These are phyloP conservation scores for Candida loeiensis DNA, from an alignment of 805 yeast genomes.

Conservation along the genomic window DNA sequence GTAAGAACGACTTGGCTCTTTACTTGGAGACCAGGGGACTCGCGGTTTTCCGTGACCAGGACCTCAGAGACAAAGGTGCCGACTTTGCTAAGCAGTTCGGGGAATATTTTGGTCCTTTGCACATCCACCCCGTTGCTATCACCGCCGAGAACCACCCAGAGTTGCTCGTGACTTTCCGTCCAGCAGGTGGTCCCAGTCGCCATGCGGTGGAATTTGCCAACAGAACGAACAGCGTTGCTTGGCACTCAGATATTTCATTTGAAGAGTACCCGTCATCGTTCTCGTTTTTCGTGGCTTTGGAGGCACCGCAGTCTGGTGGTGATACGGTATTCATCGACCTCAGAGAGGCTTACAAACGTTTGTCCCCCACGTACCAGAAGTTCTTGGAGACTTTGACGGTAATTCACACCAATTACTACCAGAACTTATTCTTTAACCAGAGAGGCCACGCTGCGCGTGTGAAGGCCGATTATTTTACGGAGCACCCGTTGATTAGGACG, in stretches of 20 bases:
- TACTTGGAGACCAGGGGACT: slow-evolving; percentile 24
- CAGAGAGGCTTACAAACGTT: slow-evolving; percentile 25
- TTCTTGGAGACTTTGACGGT: slow-evolving; percentile 22
- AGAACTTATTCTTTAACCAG: slow-evolving; percentile 15
- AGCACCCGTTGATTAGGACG: slow-evolving; percentile 28
- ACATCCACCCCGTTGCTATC: slow-evolving; percentile 23
- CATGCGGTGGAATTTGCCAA: slow-evolving; percentile 15
- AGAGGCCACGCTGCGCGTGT: slow-evolving; percentile 15
- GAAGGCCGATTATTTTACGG: slow-evolving; percentile 20
- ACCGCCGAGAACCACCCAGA: slow-evolving; percentile 22
- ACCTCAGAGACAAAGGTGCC: slow-evolving; percentile 25
- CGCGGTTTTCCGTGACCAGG: slow-evolving; percentile 25
- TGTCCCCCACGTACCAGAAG: slow-evolving; percentile 21
- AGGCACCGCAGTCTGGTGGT: slow-evolving; percentile 26
- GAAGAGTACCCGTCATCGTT: slow-evolving; percentile 25
- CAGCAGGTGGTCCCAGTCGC: slow-evolving; percentile 18
- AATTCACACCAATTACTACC: slow-evolving; percentile 23
- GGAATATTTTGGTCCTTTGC: slow-evolving; percentile 25
- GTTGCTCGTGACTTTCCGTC: slow-evolving; percentile 21
- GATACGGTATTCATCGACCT: slow-evolving; percentile 25
- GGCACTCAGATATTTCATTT: slow-evolving; percentile 27
- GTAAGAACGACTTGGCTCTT: slow-evolving; percentile 26
- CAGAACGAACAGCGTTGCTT: slow-evolving; percentile 11
- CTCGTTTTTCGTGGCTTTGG: slow-evolving; percentile 23
- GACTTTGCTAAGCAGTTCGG: slow-evolving; percentile 20